These are phyloP conservation scores for Malus sylvestris DNA, from an alignment of 306 rosid genomes.

Conservation along the genomic window DNA sequence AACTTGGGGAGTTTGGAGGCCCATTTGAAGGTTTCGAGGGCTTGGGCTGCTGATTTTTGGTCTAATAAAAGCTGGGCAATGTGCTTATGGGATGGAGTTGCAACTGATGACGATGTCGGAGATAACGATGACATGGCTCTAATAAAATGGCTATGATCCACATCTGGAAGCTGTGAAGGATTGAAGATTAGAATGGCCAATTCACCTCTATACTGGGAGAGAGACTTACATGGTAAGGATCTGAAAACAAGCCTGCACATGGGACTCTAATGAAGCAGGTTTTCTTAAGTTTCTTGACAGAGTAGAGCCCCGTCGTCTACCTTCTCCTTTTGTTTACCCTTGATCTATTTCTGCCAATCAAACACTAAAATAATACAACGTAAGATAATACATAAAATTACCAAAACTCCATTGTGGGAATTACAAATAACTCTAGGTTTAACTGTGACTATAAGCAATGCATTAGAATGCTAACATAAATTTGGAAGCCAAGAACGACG, in stretches of 20 bases:
- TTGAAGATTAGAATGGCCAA: neutral
- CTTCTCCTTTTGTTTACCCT: neutral
- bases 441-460: neutral
- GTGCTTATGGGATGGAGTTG: slow-evolving; percentile 37
- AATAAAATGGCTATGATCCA: neutral
- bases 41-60: slow-evolving; percentile 43
- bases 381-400: neutral
- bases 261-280: too few relatives aligned
- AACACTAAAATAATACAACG: neutral
- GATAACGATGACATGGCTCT: neutral
- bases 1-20: slow-evolving; percentile 53
- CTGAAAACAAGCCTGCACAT: too few relatives aligned
- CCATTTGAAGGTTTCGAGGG: slow-evolving; percentile 62
- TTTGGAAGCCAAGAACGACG: too few relatives aligned
- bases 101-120: slow-evolving; percentile 21
- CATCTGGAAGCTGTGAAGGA: neutral
- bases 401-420: neutral
- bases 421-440: neutral
- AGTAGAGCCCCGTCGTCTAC: too few relatives aligned
- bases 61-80: slow-evolving; percentile 47
- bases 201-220: too few relatives aligned
- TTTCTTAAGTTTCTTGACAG: too few relatives aligned
- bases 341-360: neutral
- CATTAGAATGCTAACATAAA: neutral
- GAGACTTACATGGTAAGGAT: too few relatives aligned